Conservation (phyloP, 2,329 filamentous ascomycete genomes). For the Trichoderma koningiopsis region DNA sequence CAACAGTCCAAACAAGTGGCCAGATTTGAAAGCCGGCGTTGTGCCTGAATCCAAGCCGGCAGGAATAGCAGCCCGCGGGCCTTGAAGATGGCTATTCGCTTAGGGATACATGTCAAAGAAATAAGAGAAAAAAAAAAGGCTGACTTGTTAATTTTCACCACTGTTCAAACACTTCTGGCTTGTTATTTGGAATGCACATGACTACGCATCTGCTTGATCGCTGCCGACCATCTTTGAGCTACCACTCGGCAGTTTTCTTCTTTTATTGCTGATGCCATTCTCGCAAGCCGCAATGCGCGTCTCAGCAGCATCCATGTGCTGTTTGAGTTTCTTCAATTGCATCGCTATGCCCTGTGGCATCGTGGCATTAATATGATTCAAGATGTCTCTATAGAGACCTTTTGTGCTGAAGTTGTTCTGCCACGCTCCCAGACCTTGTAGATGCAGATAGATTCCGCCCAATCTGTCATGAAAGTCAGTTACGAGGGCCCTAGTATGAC, state of each 20-base stretch:
- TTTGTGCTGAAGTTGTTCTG: constrained; percentile 53
- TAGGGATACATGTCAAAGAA: neutral
- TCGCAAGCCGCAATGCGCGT: neutral
- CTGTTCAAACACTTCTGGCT: neutral
- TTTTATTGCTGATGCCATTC: constrained; percentile 2
- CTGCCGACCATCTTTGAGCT: neutral
- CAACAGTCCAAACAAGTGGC: neutral
- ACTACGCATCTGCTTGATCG: neutral
- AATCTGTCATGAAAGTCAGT: neutral
- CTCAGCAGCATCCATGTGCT: neutral
- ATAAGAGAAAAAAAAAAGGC: neutral
- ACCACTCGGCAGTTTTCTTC: constrained; percentile 17
- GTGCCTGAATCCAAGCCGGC: neutral
- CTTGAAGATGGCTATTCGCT: neutral
- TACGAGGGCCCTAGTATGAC: neutral
- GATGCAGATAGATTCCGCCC: constrained; percentile 5
- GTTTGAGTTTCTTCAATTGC: constrained; percentile 30
- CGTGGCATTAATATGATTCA: constrained; percentile 40
- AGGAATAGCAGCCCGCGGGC: neutral
- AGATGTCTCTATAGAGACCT: constrained; percentile 45
- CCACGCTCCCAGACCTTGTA: constrained; percentile 48
- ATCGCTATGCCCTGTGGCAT: constrained; percentile 30
- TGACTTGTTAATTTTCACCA: neutral
- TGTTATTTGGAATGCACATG: neutral
- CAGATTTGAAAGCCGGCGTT: neutral